Evolutionary conservation across 305 asterid species (phyloP).

Genomic region (Fraxinus dipetala): DNA sequence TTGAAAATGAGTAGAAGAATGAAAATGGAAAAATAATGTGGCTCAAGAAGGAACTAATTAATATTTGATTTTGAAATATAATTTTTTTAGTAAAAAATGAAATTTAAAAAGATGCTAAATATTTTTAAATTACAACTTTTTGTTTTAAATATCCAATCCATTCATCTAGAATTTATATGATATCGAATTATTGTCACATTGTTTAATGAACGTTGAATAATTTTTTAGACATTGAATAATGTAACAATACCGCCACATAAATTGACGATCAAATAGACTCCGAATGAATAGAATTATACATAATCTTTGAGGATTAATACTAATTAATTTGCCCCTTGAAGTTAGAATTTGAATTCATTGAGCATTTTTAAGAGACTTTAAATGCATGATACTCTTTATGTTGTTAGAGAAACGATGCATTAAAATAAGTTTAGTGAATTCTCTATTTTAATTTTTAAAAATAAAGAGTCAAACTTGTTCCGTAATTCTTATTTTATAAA

Average conservation of each 20-base stretch:
- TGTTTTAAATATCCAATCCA: neutral
- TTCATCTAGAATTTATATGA: neutral
- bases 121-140: too few species aligned
- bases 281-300: neutral
- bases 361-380: neutral
- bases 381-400: neutral
- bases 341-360: neutral
- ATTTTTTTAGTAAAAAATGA: too few species aligned
- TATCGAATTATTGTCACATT: too few species aligned
- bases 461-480: neutral
- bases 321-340: neutral
- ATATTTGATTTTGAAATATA: too few species aligned
- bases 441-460: neutral
- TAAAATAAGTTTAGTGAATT: neutral
- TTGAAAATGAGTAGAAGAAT: too few species aligned
- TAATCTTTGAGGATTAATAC: neutral
- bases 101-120: neutral
- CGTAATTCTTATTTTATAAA: too few species aligned
- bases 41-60: too few species aligned
- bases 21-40: too few species aligned
- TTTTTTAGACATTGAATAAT: too few species aligned
- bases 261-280: neutral
- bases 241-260: neutral
- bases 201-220: neutral
- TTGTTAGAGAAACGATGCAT: neutral